Evolutionary conservation across 2,329 filamentous ascomycete species (phyloP).

Genomic region (Leptographium procerum): DNA sequence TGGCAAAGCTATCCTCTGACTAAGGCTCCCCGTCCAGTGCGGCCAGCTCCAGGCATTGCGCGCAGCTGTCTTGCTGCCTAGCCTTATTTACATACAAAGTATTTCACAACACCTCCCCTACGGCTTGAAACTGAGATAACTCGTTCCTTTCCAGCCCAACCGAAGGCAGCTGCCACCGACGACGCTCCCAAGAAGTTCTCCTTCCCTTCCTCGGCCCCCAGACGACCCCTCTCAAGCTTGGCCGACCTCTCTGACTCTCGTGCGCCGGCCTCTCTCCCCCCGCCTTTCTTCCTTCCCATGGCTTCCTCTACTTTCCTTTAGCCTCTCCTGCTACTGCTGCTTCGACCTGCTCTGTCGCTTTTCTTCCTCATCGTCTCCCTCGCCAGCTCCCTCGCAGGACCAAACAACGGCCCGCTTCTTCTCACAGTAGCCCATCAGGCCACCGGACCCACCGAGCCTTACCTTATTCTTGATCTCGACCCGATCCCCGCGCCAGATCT

Average conservation of each 20-base stretch:
- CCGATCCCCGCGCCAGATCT: too few species aligned
- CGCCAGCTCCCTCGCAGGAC: neutral
- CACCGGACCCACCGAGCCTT: neutral
- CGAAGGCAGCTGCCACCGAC: neutral
- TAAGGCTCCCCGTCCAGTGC: neutral
- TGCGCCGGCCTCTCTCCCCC: neutral
- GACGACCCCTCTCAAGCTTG: neutral
- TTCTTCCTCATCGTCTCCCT: neutral
- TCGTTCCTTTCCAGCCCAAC: neutral
- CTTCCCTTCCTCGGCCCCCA: neutral
- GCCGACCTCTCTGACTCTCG: neutral
- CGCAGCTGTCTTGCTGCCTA: neutral
- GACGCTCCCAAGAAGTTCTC: neutral
- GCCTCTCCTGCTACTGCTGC: neutral
- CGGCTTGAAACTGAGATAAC: neutral
- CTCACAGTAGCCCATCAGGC: neutral
- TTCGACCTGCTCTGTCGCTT: neutral
- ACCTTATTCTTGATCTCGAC: neutral
- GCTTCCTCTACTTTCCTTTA: neutral
- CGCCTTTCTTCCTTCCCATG: neutral
- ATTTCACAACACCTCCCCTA: neutral
- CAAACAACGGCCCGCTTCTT: neutral
- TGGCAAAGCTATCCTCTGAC: neutral
- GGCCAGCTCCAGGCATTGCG: neutral
- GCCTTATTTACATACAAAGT: neutral